These are phyloP conservation scores for Nothophaeocryptopus gaeumannii DNA, from an alignment of 2,329 filamentous ascomycete species.

Conservation along the genomic window DNA sequence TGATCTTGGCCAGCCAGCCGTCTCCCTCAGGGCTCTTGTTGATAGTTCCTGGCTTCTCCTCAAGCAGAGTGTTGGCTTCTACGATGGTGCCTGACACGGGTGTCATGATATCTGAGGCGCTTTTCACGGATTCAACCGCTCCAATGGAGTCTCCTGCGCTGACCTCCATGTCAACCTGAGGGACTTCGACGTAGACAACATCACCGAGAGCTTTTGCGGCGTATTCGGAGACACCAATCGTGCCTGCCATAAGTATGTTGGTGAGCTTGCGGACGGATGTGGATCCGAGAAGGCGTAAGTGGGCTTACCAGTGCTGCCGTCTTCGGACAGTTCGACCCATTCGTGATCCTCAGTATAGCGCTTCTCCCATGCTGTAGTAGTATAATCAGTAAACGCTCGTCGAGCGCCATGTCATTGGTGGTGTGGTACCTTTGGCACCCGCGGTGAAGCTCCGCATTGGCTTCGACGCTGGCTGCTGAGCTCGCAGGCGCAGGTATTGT, in stretches of 20 bases:
- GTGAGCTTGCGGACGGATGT: constrained; percentile 18
- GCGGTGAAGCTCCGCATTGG: constrained; percentile 30
- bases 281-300: constrained; percentile 5
- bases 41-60: constrained; percentile 81
- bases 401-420: not conserved
- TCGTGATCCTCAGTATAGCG: constrained; percentile 97
- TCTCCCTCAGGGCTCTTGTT: constrained; percentile 88
- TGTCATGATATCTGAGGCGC: constrained; percentile 93
- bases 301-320: constrained; percentile 70
- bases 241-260: constrained; percentile 45
- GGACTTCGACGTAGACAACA: constrained; percentile 95
- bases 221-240: constrained; percentile 83
- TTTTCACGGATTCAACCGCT: constrained; percentile 97
- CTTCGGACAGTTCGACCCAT: constrained; percentile 86
- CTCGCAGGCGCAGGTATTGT: constrained; percentile 27
- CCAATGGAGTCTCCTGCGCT: constrained; percentile 79
- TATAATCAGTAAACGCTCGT: not conserved
- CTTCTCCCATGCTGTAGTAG: constrained; percentile 59
- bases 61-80: constrained; percentile 69
- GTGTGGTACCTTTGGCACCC: constrained; percentile 27
- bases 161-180: constrained; percentile 66
- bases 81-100: constrained; percentile 76
- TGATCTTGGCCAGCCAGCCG: constrained; percentile 90
- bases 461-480: constrained; percentile 18
- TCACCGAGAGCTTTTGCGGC: constrained; percentile 90